Base-by-base conservation (phyloP, 805 yeast genomes). In the Lachancea sp. region DNA sequence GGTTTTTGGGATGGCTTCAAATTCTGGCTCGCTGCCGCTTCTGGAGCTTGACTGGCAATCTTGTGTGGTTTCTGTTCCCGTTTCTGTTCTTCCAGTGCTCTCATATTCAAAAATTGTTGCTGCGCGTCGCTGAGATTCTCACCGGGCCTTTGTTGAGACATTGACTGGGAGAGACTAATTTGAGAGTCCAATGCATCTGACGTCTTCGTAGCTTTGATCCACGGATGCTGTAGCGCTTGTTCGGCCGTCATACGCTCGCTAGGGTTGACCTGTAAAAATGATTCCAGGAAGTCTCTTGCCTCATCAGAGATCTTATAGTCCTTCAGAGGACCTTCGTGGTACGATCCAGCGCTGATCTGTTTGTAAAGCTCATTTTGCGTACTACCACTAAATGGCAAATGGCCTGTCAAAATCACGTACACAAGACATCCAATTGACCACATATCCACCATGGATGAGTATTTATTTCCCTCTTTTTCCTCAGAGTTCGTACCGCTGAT, bases 401-500 rank as follows among this genome's bases (percentile, higher is more conserved):
- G 96, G 0, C 93, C 91, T 0, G 99, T 91, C 44, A 93, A 65
- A 19, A 91, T 79, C 3, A 93, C 99, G 67, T 89, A 93, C 0
- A 89, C 83, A 22, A 93, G 68, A 64, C 99, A 93, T 0, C 99
- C 99, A 46, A 93, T 73, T 1, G 97, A 88, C 99, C 99, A 93
- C 76, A 93, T 87, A 62, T 93, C 99, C 13, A 93, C 98, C 47
- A 86, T 73, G 32, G 85, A 82, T 2, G 96, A 87, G 59, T 93
- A 93, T 42, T 63, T 66, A 48, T 53, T 57, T 27, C 53, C 56
- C 38, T 41, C 38, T 20, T 46, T 42, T 22, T 53, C 49, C 18
- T 47, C 46, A 1, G 49, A 39, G 27, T 60, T 61, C 45, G 70
- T 65, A 12, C 74, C 75, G 25, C 67, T 67, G 31, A 81, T 67